Conservation (phyloP, 192 early-diverging fungal genomes). For the Spinellus fusiger region DNA sequence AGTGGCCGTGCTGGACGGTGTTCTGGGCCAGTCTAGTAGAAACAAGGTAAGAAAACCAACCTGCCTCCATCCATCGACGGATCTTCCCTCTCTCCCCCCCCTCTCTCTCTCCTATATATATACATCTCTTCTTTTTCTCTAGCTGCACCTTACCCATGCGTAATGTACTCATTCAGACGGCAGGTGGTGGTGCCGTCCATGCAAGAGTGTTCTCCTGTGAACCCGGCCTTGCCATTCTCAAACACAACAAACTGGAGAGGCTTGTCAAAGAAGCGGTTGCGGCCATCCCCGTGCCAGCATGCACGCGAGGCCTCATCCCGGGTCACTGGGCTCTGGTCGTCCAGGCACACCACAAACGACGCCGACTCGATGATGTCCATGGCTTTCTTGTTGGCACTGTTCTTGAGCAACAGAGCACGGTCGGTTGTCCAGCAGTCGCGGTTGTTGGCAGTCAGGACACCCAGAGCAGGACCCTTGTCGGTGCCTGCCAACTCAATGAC, state of each 20-base stretch:
- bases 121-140: too few species aligned
- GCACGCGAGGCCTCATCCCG: conserved; percentile 81
- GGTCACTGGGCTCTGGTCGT: conserved; percentile 81
- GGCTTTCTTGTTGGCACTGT: conserved; percentile 62
- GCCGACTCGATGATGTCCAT: conserved; percentile 83
- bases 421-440: conserved; percentile 90
- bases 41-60: too few species aligned
- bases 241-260: conserved; percentile 93
- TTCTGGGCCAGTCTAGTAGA: conserved; percentile 41
- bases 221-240: conserved; percentile 96
- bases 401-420: conserved; percentile 59
- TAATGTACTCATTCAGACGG: conserved; percentile 83
- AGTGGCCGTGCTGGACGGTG: conserved; percentile 72
- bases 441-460: conserved; percentile 88
- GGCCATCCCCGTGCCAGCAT: conserved; percentile 95
- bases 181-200: conserved; percentile 94
- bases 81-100: too few species aligned
- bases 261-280: conserved; percentile 98
- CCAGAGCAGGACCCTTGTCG: conserved; percentile 66
- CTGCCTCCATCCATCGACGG: too few species aligned
- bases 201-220: conserved; percentile 87
- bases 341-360: conserved; percentile 86
- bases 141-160: conserved; percentile 30
- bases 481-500: conserved; percentile 66
- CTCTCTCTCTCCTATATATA: too few species aligned